phyloP scores from a whole-genome alignment of 352 stramenopile species.

The Globisporangium apiculatum region DNA sequence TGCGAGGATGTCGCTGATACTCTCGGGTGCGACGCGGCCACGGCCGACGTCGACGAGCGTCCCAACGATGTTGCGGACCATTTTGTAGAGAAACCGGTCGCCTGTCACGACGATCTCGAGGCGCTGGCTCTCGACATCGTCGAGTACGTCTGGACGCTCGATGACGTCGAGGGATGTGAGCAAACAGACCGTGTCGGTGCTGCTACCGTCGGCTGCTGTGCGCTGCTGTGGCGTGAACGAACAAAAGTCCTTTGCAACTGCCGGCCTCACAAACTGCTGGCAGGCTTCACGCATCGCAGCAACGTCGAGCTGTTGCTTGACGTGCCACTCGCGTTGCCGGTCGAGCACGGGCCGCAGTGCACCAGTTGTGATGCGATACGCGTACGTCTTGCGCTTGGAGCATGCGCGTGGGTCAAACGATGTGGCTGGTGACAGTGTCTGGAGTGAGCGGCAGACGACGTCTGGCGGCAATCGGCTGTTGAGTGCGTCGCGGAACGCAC shows the following conservation, averaged over 20 bases:
- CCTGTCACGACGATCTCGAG: slow-evolving; percentile 55
- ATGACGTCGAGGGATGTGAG: slow-evolving; percentile 33
- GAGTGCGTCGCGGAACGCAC: slow-evolving; percentile 49
- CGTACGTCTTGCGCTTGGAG: slow-evolving; percentile 56
- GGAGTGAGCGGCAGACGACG: slow-evolving; percentile 30
- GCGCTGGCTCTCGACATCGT: slow-evolving; percentile 14
- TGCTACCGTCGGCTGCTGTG: slow-evolving; percentile 18
- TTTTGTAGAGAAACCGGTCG: slow-evolving; percentile 80
- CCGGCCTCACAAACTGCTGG: slow-evolving; percentile 19
- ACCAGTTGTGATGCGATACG: slow-evolving; percentile 48
- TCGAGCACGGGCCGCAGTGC: slow-evolving; percentile 37
- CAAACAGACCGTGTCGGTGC: slow-evolving; percentile 45
- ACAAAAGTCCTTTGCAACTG: slow-evolving; percentile 49
- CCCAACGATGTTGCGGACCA: slow-evolving; percentile 79
- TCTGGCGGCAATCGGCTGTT: slow-evolving; percentile 69
- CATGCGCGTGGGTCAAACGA: slow-evolving; percentile 47
- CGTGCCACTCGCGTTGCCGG: slow-evolving; percentile 51
- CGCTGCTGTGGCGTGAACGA: slow-evolving; percentile 50
- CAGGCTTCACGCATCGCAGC: slow-evolving; percentile 40
- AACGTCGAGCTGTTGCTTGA: slow-evolving; percentile 50
- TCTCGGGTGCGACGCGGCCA: slow-evolving; percentile 27
- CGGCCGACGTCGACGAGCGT: slow-evolving; percentile 73
- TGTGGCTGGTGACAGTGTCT: slow-evolving; percentile 16
- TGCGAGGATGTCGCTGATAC: slow-evolving; percentile 38
- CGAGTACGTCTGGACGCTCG: slow-evolving; percentile 1